Evolutionary conservation across 495 filamentous ascomycete genomes (phyloP), one percentile per base, ranked within the genome.

Genomic region (Articulospora tetracladia): DNA sequence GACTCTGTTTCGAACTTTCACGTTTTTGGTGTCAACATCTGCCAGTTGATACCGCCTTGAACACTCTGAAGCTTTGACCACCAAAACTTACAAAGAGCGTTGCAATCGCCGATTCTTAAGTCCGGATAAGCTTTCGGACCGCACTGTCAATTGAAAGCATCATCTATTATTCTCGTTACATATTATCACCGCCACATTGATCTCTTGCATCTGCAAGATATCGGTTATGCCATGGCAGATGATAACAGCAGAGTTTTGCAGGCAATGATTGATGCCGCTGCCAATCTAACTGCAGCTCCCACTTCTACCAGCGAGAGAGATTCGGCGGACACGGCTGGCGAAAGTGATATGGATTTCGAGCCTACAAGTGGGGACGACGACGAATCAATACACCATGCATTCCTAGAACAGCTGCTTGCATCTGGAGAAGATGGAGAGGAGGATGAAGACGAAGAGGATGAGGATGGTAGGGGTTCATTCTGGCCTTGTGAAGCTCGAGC

Each of bases 401-500:
- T 39, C 15, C 41, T 59, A 17, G 57, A 59, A 46, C 27, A 27
- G 1, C 22, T 59, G 0, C 24, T 52, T 41, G 48, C 22, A 30
- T 30, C 25, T 17, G 50, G 34, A 12, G 32, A 53, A 20, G 19
- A 34, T 19, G 57, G 23, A 12, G 57, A 46, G 7, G 34, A 53
- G 22, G 20, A 53, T 28, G 57, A 53, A 27, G 49, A 49, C 17
- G 51, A 48, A 23, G 58, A 55, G 15, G 58, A 34, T 2, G 58
- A 55, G n/a, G 51, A 54, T 19, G 51, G 13, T 2, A 27, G 49
- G 46, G 39, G 51, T 52, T 32, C 30, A 44, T 44, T 11, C 3
- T 44, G n/a, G 10, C n/a, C 39, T 26, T 39, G 25, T 23, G 1
- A 26, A 7, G 8, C n/a, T 15, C 24, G 12, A 27, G 49, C 49